A percentile compares a stretch with the other conserved stretches of the same genome.
phyloP scores from a whole-genome alignment of 768 basidiomycete species.

The Piloderma croceum region DNA sequence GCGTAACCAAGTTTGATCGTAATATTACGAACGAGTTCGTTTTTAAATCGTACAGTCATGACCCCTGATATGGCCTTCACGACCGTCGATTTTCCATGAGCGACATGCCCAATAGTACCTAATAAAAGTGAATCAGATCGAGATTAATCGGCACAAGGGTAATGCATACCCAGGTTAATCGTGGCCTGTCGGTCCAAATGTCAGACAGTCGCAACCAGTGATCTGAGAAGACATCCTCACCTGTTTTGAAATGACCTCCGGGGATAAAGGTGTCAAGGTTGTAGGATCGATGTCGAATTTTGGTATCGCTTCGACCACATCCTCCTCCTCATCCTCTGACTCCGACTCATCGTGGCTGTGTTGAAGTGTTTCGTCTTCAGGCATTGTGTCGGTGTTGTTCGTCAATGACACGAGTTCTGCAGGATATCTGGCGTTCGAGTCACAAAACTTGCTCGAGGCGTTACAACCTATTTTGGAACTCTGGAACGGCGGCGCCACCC shows the following conservation, averaged over 20 bases:
- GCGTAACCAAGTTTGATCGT: constrained; percentile 99
- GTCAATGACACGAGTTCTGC: background rate
- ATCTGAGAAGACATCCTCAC: constrained; percentile 35
- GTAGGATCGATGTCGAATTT: constrained; percentile 74
- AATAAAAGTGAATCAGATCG: constrained; percentile 4
- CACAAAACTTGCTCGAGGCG: background rate
- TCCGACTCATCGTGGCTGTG: constrained; percentile 66
- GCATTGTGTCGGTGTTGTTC: constrained; percentile 37
- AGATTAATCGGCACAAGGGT: constrained; percentile 3
- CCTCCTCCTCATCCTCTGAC: constrained; percentile 63
- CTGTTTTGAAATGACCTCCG: constrained; percentile 88
- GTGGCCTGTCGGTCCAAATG: constrained; percentile 75
- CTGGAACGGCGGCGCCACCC: background rate
- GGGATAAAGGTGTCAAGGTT: constrained; percentile 81
- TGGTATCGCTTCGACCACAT: constrained; percentile 47
- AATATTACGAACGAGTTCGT: constrained; percentile 97
- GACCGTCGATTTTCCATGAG: constrained; percentile 93
- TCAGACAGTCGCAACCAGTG: too few species aligned
- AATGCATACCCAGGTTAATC: constrained; percentile 73
- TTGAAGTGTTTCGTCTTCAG: constrained; percentile 61
- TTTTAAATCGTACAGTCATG: constrained; percentile 98
- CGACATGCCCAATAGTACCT: constrained; percentile 99
- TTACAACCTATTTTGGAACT: background rate
- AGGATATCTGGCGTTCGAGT: background rate
- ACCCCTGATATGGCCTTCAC: constrained; percentile 99